These are phyloP conservation scores for Hypoxylon sp. DNA, from an alignment of 2,329 filamentous ascomycete species.

Conservation along the genomic window DNA sequence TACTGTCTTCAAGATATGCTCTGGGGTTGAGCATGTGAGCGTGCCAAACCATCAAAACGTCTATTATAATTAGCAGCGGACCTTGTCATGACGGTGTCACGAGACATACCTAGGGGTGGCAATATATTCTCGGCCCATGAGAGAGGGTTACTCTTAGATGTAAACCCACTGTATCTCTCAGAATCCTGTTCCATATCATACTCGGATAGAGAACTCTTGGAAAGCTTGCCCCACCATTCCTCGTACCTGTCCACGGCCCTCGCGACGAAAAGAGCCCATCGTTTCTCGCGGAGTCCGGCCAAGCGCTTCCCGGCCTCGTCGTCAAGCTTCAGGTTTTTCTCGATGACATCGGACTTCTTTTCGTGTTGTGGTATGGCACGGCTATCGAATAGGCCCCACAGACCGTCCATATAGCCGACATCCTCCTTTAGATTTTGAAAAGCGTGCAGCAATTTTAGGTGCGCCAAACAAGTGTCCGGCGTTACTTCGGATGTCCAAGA, in stretches of 20 bases:
- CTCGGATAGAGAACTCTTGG: constrained; percentile 51
- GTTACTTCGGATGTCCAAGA: constrained; percentile 54
- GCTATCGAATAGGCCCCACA: constrained; percentile 73
- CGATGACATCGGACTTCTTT: constrained; percentile 20
- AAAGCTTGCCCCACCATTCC: constrained; percentile 69
- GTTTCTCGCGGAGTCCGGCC: constrained; percentile 74
- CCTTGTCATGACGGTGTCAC: neutral
- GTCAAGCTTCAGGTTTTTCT: constrained; percentile 43
- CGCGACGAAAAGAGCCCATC: constrained; percentile 78
- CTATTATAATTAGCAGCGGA: constrained; percentile 55
- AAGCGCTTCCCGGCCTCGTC: constrained; percentile 58
- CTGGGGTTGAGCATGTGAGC: constrained; percentile 82
- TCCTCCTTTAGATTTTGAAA: constrained; percentile 76
- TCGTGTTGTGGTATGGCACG: constrained; percentile 50
- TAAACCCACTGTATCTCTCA: constrained; percentile 53
- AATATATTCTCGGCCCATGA: constrained; percentile 59
- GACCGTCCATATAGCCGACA: constrained; percentile 73
- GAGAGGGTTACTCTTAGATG: constrained; percentile 40
- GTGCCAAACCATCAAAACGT: constrained; percentile 85
- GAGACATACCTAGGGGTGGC: constrained; percentile 68
- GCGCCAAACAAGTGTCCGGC: constrained; percentile 73
- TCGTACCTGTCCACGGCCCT: constrained; percentile 77
- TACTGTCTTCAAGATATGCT: constrained; percentile 78
- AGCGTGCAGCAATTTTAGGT: constrained; percentile 78
- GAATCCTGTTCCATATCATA: constrained; percentile 52